Conservation (phyloP, 192 early-diverging fungal genomes). For the Umbelopsis sp. region DNA sequence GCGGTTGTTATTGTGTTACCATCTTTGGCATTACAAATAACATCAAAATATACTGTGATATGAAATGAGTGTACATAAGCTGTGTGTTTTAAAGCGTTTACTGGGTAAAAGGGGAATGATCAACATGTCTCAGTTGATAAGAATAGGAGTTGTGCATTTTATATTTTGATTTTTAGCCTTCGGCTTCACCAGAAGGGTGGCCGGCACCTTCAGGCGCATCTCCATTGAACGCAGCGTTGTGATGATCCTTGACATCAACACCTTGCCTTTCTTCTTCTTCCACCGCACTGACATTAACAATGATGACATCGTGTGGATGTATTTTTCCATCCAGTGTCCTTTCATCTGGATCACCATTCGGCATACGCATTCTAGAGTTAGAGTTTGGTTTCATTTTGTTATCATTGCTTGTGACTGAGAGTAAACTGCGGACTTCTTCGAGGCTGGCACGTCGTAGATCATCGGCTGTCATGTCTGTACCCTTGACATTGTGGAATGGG, state of each 20-base stretch:
- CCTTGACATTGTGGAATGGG: constrained; percentile 27
- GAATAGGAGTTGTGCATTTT: too few relatives aligned
- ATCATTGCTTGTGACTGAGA: constrained; percentile 16
- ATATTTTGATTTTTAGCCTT: too few relatives aligned
- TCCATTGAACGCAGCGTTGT: not conserved
- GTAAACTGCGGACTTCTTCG: constrained; percentile 38
- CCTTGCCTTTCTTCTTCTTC: not conserved
- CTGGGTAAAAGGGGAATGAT: too few relatives aligned
- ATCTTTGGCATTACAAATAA: not conserved
- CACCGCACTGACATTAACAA: not conserved
- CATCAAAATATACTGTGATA: not conserved
- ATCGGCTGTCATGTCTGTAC: constrained; percentile 30
- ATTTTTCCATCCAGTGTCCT: not conserved
- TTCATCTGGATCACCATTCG: not conserved
- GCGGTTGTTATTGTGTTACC: constrained; percentile 15
- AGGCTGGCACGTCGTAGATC: constrained; percentile 32
- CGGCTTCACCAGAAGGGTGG: not conserved
- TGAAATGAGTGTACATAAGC: not conserved
- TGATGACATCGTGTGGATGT: not conserved
- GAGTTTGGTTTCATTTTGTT: not conserved
- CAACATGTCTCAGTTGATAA: too few relatives aligned
- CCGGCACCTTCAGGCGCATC: not conserved
- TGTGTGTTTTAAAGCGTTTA: too few relatives aligned
- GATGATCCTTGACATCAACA: not conserved
- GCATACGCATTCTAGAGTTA: not conserved